Conservation (phyloP, 2,329 filamentous ascomycete species). For the Talaromyces sp. region DNA sequence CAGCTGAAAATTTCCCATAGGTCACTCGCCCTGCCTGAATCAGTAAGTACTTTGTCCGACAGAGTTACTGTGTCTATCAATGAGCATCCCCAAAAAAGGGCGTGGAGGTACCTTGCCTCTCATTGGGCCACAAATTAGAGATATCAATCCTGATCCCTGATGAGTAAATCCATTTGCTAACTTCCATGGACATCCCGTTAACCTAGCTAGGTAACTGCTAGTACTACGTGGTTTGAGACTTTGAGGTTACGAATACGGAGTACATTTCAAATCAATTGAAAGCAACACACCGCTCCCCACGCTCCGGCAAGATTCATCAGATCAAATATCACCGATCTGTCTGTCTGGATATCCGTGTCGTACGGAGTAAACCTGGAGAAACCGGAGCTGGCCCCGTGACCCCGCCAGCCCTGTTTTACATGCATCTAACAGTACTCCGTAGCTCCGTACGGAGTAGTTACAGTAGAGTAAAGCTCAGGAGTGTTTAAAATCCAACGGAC, state of each 20-base stretch:
- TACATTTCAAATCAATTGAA: neutral
- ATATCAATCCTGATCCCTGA: neutral
- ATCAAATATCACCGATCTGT: neutral
- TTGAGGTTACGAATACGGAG: too few relatives aligned
- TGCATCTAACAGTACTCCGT: neutral
- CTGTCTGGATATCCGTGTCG: neutral
- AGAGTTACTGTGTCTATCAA: too few relatives aligned
- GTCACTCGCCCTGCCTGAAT: neutral
- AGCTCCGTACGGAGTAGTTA: neutral
- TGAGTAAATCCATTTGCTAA: conserved; percentile 2
- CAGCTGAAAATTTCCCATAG: conserved; percentile 22
- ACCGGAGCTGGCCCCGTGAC: neutral
- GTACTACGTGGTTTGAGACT: neutral
- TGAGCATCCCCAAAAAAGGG: neutral
- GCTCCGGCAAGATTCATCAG: neutral
- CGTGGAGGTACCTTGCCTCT: conserved; percentile 5
- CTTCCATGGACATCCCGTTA: neutral
- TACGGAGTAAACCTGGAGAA: neutral
- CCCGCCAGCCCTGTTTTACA: neutral
- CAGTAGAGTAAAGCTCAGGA: neutral
- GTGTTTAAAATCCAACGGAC: neutral
- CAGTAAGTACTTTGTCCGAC: neutral
- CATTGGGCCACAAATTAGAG: neutral
- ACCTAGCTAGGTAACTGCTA: neutral
- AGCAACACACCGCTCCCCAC: neutral